Percentiles rank a stretch among this genome's conserved stretches.
Evolutionary conservation across 495 filamentous ascomycete genomes (phyloP).

Genomic region (Hyaloscypha variabilis): DNA sequence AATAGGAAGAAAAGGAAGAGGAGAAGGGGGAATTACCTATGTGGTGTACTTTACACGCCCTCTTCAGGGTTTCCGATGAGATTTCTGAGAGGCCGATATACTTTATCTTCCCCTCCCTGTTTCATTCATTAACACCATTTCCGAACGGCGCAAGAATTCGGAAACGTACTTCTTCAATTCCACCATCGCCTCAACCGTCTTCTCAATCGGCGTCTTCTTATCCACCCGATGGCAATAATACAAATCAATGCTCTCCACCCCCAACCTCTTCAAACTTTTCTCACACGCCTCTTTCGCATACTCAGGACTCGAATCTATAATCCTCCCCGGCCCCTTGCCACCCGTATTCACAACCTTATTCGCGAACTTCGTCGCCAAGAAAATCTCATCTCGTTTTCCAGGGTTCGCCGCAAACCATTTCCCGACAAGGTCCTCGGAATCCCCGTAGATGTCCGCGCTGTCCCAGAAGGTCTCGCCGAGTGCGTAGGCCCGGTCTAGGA

Average conservation of each 20-base stretch:
- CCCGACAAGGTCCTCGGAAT: constrained; percentile 56
- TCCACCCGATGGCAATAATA: constrained; percentile 61
- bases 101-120: constrained; percentile 56
- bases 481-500: constrained; percentile 51
- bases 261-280: constrained; percentile 52
- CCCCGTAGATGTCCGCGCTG: constrained; percentile 52
- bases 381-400: constrained; percentile 55
- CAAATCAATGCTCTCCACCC: constrained; percentile 55
- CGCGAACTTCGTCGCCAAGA: constrained; percentile 56
- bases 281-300: constrained; percentile 38
- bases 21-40: constrained; percentile 33
- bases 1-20: too few species aligned
- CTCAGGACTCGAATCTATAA: constrained; percentile 29
- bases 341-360: constrained; percentile 24
- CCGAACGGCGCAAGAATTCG: neutral
- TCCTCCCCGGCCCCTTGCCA: constrained; percentile 14
- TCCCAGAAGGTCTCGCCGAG: constrained; percentile 64
- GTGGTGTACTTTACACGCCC: constrained; percentile 60
- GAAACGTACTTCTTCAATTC: constrained; percentile 34
- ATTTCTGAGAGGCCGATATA: constrained; percentile 62
- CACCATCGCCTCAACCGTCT: constrained; percentile 53
- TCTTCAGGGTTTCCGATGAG: constrained; percentile 56
- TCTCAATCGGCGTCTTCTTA: constrained; percentile 58
- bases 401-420: constrained; percentile 53
- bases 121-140: neutral